Evolutionary conservation across 106 monocot species (phyloP), one percentile per base, ranked within the genome.

Genomic region (Chionographis japonica): DNA sequence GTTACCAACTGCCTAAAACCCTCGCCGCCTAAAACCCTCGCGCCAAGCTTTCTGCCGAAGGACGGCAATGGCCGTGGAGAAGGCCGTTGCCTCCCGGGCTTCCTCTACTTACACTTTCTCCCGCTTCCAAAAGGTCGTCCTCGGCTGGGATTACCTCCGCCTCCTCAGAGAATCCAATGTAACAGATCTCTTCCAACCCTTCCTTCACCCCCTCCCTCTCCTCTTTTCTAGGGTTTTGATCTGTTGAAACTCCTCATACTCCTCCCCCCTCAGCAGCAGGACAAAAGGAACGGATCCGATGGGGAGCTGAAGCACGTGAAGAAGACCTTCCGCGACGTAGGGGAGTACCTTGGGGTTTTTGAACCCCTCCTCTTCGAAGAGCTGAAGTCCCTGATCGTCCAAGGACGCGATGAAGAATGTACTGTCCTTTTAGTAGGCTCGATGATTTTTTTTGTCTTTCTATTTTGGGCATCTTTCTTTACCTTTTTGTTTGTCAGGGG

Each of bases 361-460:
- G 98, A 98, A 74, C 98, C 98, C 37, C 80, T 98, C 42, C 87
- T 98, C 17, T 84, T 98, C 20, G 98, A 98, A 60, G 98, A 98
- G 75, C 85, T 93, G 37, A 98, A 98, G 80, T 75, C 98, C 14
- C 92, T 93, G 68, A 98, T 98, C 27, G 68, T 81, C 19, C 92
- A 90, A 68, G 76, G 68, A n/a, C 78, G 76, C 12, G 87, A 87
- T 36, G 84, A 89, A 43, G 92, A 97, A 79, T 86, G 75, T 79
- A 78, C 65, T 56, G 14, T 13, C 15, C 11, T 61, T 13, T 10
- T 69, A 38, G 12, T 12, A 8, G 10, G 36, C 49, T 16, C 52
- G 0, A 0, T 40, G 4, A 8, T 54, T 40, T 6, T 3, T 58
- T 27, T 15, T 61, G 60, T 55, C 2, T 9, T 64, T 16, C 18